These are phyloP conservation scores for Kwoniella europaea DNA, from an alignment of 768 basidiomycete genomes.

Conservation along the genomic window DNA sequence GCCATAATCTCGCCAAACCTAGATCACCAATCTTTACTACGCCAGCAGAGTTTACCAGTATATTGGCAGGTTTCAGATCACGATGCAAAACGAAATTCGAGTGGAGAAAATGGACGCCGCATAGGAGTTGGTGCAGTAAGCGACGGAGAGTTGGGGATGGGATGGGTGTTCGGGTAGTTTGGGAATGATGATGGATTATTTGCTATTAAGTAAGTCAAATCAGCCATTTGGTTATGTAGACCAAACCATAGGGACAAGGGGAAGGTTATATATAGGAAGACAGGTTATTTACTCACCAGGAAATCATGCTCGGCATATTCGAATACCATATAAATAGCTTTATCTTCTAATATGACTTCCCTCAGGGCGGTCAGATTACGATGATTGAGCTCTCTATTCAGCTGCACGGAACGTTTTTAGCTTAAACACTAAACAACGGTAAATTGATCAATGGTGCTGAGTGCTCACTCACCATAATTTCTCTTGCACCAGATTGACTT, in stretches of 20 bases:
- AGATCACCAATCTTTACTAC: slow-evolving; percentile 98
- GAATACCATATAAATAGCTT: slow-evolving; percentile 99
- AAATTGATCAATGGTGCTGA: background rate
- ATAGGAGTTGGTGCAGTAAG: slow-evolving; percentile 88
- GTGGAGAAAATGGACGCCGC: slow-evolving; percentile 93
- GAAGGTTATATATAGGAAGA: background rate
- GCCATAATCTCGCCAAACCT: slow-evolving; percentile 87
- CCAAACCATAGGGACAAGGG: background rate
- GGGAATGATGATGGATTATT: slow-evolving; percentile 98
- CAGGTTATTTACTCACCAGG: slow-evolving; percentile 66
- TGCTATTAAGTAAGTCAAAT: slow-evolving; percentile 64
- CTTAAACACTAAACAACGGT: background rate
- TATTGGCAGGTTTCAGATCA: slow-evolving; percentile 97
- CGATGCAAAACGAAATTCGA: slow-evolving; percentile 93
- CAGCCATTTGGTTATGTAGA: too few species aligned
- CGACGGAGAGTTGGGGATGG: slow-evolving; percentile 83
- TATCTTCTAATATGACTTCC: slow-evolving; percentile 96
- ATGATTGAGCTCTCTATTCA: slow-evolving; percentile 50
- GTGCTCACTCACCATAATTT: slow-evolving; percentile 77
- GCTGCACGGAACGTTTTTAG: slow-evolving; percentile 1
- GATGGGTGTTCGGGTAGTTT: slow-evolving; percentile 79
- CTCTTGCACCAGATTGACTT: slow-evolving; percentile 94
- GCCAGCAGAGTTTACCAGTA: slow-evolving; percentile 86
- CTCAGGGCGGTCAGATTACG: slow-evolving; percentile 88
- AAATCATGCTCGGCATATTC: slow-evolving; percentile 99